Percentiles rank a stretch among this genome's conserved stretches.
Conservation (phyloP, 306 rosid genomes). For the Citrullus mucosospermus region DNA sequence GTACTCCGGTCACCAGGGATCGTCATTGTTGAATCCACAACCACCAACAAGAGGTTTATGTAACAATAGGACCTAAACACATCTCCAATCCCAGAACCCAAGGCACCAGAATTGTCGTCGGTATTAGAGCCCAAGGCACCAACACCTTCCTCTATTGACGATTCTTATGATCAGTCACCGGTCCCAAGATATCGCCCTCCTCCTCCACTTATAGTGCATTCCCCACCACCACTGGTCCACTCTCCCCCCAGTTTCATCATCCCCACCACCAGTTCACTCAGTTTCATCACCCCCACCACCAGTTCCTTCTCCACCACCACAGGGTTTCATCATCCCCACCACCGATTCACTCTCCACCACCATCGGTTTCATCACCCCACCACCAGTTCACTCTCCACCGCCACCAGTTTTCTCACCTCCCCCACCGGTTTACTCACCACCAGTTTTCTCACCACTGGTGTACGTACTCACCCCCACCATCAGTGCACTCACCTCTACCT, state of each 20-base stretch:
- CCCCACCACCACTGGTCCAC: slow-evolving; percentile 11
- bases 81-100: too few relatives aligned
- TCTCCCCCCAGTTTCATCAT: slow-evolving; percentile 9
- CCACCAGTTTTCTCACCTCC: background rate
- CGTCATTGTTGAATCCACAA: background rate
- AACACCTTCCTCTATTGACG: background rate
- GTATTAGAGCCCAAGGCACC: background rate
- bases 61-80: too few relatives aligned
- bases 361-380: background rate
- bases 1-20: slow-evolving; percentile 16
- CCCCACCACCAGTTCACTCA: slow-evolving; percentile 6
- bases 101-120: background rate
- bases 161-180: background rate
- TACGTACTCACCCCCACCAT: background rate
- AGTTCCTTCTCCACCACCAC: background rate
- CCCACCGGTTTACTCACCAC: background rate
- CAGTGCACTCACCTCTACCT: background rate
- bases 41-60: background rate
- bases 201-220: background rate
- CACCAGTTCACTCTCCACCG: background rate
- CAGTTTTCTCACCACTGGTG: background rate
- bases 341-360: background rate
- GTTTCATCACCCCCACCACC: background rate
- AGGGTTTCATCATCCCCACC: background rate
- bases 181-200: background rate